Conservation (phyloP, 1,139 yeast species). For the Nakaseomyces sp. region DNA sequence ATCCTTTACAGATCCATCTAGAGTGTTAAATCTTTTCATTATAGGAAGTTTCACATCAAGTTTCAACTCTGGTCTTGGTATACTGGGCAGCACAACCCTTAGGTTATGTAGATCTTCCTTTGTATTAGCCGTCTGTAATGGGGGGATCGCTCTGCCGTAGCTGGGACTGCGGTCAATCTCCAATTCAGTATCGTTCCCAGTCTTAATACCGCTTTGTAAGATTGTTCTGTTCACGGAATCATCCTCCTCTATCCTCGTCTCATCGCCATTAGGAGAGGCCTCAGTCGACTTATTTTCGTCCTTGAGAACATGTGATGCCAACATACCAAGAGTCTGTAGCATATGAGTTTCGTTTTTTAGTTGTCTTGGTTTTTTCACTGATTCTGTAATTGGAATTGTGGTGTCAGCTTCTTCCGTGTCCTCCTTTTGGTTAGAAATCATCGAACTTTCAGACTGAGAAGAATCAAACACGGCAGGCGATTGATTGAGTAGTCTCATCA, state of each 20-base stretch:
- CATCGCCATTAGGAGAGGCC: constrained; percentile 4
- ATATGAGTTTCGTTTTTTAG: constrained; percentile 24
- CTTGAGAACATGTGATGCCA: constrained; percentile 40
- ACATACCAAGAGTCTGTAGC: constrained; percentile 39
- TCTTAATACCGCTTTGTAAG: constrained; percentile 15
- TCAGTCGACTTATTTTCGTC: constrained; percentile 27
- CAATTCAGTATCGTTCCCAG: constrained; percentile 20
- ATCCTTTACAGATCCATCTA: constrained; percentile 18
- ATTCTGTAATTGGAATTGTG: constrained; percentile 7
- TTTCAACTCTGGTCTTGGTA: constrained; percentile 4
- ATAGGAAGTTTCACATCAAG: constrained; percentile 16
- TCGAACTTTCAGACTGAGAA: constrained; percentile 10
- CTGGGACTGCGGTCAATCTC: constrained; percentile 13
- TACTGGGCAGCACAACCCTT: constrained; percentile 1
- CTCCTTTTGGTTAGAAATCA: constrained; percentile 8
- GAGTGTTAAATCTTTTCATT: constrained; percentile 25
- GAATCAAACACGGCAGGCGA: constrained; percentile 12
- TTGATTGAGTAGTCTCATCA: constrained; percentile 24
- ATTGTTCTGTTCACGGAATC: constrained; percentile 21
- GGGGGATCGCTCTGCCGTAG: not conserved
- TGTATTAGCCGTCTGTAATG: not conserved
- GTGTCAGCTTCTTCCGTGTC: constrained; percentile 10
- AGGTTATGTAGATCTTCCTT: constrained; percentile 2
- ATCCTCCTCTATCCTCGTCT: constrained; percentile 13
- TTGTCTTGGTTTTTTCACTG: constrained; percentile 1